These are phyloP conservation scores for Fusarium penzigii DNA, from an alignment of 2,329 filamentous ascomycete species.

Conservation along the genomic window DNA sequence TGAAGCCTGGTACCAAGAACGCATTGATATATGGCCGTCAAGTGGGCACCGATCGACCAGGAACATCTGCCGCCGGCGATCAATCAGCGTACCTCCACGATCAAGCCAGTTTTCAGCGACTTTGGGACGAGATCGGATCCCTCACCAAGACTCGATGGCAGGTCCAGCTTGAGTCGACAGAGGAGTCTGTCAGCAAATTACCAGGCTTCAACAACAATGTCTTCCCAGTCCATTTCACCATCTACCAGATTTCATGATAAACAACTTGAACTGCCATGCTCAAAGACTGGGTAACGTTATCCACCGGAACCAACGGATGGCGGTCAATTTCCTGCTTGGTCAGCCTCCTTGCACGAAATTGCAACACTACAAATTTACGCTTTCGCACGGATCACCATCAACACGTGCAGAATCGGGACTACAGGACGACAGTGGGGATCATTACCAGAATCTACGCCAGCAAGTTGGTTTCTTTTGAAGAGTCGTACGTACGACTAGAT, in stretches of 20 bases:
- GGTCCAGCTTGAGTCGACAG: slow-evolving; percentile 41
- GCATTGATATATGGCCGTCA: slow-evolving; percentile 54
- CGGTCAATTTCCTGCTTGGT: neutral
- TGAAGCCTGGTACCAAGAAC: slow-evolving; percentile 45
- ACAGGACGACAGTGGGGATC: neutral
- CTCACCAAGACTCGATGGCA: slow-evolving; percentile 52
- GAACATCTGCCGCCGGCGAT: slow-evolving; percentile 19
- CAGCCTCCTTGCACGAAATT: slow-evolving; percentile 15
- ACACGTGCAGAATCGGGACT: neutral
- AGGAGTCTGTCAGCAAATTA: slow-evolving; percentile 25
- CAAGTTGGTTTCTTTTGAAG: neutral
- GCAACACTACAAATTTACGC: neutral
- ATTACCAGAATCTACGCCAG: neutral
- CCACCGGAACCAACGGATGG: neutral
- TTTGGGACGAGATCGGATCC: slow-evolving; percentile 56
- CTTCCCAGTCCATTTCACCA: slow-evolving; percentile 35
- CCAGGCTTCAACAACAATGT: slow-evolving; percentile 28
- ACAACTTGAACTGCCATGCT: slow-evolving; percentile 1
- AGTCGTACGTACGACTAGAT: too few relatives aligned
- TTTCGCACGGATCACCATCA: neutral
- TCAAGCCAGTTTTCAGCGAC: slow-evolving; percentile 47
- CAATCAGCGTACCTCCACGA: slow-evolving; percentile 48
- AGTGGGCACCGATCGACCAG: slow-evolving; percentile 40
- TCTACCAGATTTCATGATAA: slow-evolving; percentile 37
- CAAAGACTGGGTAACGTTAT: neutral